phyloP scores from a whole-genome alignment of 305 asterid genomes.

The Fraxinus platypoda region DNA sequence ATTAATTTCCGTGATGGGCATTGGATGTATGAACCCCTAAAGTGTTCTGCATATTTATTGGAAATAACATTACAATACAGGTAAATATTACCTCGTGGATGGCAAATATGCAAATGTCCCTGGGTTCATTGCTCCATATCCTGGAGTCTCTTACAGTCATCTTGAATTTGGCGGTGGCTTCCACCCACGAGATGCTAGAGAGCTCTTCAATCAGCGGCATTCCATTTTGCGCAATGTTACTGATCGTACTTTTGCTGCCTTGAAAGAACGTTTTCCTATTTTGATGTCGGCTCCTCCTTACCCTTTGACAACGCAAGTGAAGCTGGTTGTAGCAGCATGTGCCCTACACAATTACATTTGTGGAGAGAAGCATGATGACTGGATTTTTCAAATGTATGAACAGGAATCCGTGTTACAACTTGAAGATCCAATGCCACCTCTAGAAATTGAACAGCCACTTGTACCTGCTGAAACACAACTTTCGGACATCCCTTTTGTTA shows the following conservation, averaged over 20 bases:
- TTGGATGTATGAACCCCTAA: background rate
- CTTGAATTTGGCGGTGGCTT: conserved; percentile 22
- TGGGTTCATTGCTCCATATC: conserved; percentile 36
- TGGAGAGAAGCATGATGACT: conserved; percentile 34
- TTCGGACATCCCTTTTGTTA: conserved; percentile 23
- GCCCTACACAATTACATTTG: conserved; percentile 46
- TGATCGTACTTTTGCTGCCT: conserved; percentile 30
- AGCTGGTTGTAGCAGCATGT: conserved; percentile 44
- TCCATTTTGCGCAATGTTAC: conserved; percentile 30
- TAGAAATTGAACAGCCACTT: conserved; percentile 23
- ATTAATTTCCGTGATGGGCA: background rate
- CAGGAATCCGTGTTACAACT: conserved; percentile 14
- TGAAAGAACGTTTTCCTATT: conserved; percentile 47
- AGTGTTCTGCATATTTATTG: background rate
- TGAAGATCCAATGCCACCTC: conserved; percentile 35
- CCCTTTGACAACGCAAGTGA: conserved; percentile 46
- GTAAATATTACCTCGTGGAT: conserved; percentile 44
- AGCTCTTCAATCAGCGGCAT: conserved; percentile 43
- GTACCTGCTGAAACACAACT: conserved; percentile 19
- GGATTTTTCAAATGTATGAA: conserved; percentile 36
- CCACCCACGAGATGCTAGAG: conserved; percentile 40
- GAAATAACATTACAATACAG: conserved; percentile 22
- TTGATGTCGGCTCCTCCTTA: conserved; percentile 41
- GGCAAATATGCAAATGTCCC: conserved; percentile 35
- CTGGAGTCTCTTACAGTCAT: conserved; percentile 23